Base-by-base conservation (phyloP, 768 basidiomycete species). In the Mycena floridula region DNA sequence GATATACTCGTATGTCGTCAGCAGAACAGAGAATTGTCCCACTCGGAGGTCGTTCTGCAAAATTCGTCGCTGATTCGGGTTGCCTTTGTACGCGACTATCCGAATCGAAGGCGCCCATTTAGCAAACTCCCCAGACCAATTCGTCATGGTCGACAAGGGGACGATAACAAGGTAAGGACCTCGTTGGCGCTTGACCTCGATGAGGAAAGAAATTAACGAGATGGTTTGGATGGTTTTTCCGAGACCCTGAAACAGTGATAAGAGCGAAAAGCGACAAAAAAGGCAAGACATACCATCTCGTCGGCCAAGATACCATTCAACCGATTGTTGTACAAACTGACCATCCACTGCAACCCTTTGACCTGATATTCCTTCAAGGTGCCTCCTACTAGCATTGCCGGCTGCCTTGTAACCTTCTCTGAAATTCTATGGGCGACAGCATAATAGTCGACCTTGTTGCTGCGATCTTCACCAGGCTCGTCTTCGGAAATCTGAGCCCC, bases 321-420 rank as follows among this genome's bases (percentile, higher is more conserved):
- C 57, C 84, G 81, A 72, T 96, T 97, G 64, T 97, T 96, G 64
- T 93, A 96, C 67, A 96, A 72, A 64, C 87, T 90, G 55, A 97
- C 93, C 93, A 96, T 95, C 92, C 93, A 97, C 64, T 95, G 93
- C 55, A 97, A 63, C 46, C 93, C 93, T 68, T 94, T 93, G 55
- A 96, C 47, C 64, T 96, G 93, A 59, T 96, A 95, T 38, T 94
- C 92, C 64, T 96, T 97, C 56, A 97, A 72, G 1, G 83, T 90
- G 37, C 93, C 93, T 48, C 92, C 93, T 25, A 87, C 60, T 15
- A 96, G 77, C 22, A 96, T 70, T 28, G 54, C 53, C 2, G 89
- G 89, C 58, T 92, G 89, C 51, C 61, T 72, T 21, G 77, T 66
- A 49, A 98, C 66, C 63, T 74, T 93, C 74, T 99, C 96, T 54